phyloP scores from a whole-genome alignment of 1,139 yeast genomes.

The Kodamaea sp. region DNA sequence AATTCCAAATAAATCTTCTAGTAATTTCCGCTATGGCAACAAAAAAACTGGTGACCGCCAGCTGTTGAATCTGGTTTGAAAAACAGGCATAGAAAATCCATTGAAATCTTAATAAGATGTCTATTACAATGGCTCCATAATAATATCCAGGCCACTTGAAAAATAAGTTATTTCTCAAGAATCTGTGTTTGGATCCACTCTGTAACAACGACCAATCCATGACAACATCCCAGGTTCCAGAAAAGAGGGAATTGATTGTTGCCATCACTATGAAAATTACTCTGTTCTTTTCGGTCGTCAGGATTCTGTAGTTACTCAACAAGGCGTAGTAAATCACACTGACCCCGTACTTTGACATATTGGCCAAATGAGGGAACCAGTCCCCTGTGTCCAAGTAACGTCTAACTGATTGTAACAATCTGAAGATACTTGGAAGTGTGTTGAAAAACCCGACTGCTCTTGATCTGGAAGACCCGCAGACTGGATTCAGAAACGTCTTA shows the following conservation, averaged over 20 bases:
- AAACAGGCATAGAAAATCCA: constrained; percentile 86
- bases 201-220: constrained; percentile 96
- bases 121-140: constrained; percentile 71
- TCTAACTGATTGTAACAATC: constrained; percentile 85
- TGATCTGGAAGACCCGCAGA: constrained; percentile 80
- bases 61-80: constrained; percentile 76
- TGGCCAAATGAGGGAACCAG: constrained; percentile 96
- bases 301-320: constrained; percentile 79
- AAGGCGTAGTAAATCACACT: constrained; percentile 69
- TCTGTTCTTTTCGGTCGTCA: constrained; percentile 43
- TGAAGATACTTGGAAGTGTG: constrained; percentile 85
- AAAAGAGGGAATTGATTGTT: constrained; percentile 64
- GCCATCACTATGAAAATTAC: constrained; percentile 75
- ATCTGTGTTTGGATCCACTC: constrained; percentile 53
- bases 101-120: constrained; percentile 77
- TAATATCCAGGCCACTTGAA: constrained; percentile 60
- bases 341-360: constrained; percentile 72
- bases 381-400: constrained; percentile 94
- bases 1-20: constrained; percentile 84
- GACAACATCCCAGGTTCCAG: constrained; percentile 82
- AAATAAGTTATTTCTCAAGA: constrained; percentile 72
- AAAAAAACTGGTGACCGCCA: constrained; percentile 84
- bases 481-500: constrained; percentile 21
- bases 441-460: constrained; percentile 79
- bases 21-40: constrained; percentile 80